phyloP scores from a whole-genome alignment of 2,329 filamentous ascomycete species.

The Elsinoe fawcettii region DNA sequence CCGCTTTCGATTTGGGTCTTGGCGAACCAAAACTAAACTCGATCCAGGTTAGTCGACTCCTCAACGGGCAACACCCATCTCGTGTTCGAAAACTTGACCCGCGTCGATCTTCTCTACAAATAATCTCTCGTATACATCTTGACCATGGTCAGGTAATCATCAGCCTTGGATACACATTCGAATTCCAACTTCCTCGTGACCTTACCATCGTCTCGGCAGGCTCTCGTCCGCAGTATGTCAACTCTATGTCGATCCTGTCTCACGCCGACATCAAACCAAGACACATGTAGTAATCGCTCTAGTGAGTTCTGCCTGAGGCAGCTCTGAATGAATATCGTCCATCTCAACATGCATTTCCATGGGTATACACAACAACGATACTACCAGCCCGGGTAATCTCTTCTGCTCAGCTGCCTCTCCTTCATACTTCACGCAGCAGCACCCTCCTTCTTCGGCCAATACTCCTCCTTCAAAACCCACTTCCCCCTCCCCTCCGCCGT shows the following conservation, averaged over 20 bases:
- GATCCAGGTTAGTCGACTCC: neutral
- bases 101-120: neutral
- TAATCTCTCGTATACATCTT: neutral
- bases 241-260: neutral
- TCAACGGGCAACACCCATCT: conserved; percentile 4
- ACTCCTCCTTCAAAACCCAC: conserved; percentile 56
- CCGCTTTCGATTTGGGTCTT: neutral
- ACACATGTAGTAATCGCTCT: too few species aligned
- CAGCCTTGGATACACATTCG: neutral
- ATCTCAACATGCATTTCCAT: neutral
- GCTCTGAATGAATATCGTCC: neutral
- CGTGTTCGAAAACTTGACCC: neutral
- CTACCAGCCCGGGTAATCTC: neutral
- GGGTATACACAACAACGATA: neutral
- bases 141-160: neutral
- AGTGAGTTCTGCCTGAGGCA: too few species aligned
- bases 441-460: conserved; percentile 23
- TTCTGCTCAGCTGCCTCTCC: too few species aligned
- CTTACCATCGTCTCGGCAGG: neutral
- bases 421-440: neutral
- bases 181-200: neutral
- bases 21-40: conserved; percentile 5
- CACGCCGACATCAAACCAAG: neutral
- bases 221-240: neutral
- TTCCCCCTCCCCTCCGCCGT: conserved; percentile 42